These are phyloP conservation scores for Hysterium pulicare DNA, from an alignment of 2,329 filamentous ascomycete species.

Conservation along the genomic window DNA sequence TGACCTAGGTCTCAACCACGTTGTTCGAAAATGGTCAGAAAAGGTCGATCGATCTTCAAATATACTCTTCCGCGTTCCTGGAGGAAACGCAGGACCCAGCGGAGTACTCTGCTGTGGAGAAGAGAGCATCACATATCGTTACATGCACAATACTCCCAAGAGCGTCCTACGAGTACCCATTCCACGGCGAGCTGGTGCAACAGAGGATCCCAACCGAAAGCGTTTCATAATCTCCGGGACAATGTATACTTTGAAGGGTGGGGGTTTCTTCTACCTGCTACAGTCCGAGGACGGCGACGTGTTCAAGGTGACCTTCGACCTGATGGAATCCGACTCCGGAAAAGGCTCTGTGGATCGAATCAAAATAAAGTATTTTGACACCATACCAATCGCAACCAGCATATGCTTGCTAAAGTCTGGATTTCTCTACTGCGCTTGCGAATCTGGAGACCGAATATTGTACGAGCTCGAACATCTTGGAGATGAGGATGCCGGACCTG, in stretches of 20 bases:
- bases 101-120: constrained; percentile 93
- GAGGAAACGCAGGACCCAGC: constrained; percentile 88
- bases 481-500: constrained; percentile 86
- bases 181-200: constrained; percentile 78
- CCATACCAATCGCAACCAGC: constrained; percentile 80
- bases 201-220: constrained; percentile 89
- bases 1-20: constrained; percentile 93
- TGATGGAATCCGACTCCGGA: constrained; percentile 52
- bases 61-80: constrained; percentile 90
- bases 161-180: constrained; percentile 86
- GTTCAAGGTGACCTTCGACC: constrained; percentile 93
- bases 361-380: constrained; percentile 98
- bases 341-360: constrained; percentile 72
- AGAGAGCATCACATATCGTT: constrained; percentile 94
- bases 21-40: constrained; percentile 95
- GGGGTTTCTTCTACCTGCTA: constrained; percentile 87
- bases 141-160: constrained; percentile 69
- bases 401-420: constrained; percentile 93
- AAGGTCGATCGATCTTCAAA: constrained; percentile 86
- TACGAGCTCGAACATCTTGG: constrained; percentile 98
- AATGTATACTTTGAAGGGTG: constrained; percentile 96
- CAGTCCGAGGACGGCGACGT: constrained; percentile 98
- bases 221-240: constrained; percentile 83
- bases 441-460: constrained; percentile 89
- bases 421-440: constrained; percentile 87